Percentiles rank a stretch among this genome's conserved stretches.
Evolutionary conservation across 495 filamentous ascomycete species (phyloP).

Genomic region (Margaritispora aquatica): DNA sequence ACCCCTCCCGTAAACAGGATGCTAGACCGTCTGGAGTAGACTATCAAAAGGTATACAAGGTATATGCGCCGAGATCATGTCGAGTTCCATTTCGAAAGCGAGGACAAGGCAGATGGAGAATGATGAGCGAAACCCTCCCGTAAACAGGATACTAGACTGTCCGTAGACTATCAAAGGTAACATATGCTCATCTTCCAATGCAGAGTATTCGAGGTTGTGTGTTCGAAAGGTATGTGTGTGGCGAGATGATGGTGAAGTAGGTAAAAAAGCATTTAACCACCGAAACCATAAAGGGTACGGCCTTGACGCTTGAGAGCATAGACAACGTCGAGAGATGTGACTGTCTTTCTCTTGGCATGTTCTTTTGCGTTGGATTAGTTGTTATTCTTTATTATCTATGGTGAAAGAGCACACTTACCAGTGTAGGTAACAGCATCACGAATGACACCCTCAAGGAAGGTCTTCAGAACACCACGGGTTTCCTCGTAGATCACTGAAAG

Average conservation of each 20-base stretch:
- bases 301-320: slow-evolving; percentile 94
- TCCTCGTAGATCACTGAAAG: slow-evolving; percentile 94
- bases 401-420: neutral
- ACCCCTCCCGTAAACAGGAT: slow-evolving; percentile 29
- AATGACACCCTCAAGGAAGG: slow-evolving; percentile 99
- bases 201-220: slow-evolving; percentile 8
- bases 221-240: slow-evolving; percentile 13
- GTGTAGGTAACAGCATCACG: slow-evolving; percentile 94
- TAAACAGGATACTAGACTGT: slow-evolving; percentile 30
- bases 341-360: slow-evolving; percentile 54
- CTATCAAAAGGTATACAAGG: slow-evolving; percentile 25
- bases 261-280: slow-evolving; percentile 59
- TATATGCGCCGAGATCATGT: slow-evolving; percentile 16
- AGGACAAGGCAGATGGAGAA: slow-evolving; percentile 12
- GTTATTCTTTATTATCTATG: neutral
- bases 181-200: slow-evolving; percentile 19
- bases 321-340: slow-evolving; percentile 90
- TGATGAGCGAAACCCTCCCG: slow-evolving; percentile 26
- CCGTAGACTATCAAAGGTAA: slow-evolving; percentile 29
- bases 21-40: slow-evolving; percentile 26
- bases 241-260: slow-evolving; percentile 7
- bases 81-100: slow-evolving; percentile 13
- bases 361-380: slow-evolving; percentile 3
- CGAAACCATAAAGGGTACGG: slow-evolving; percentile 96
- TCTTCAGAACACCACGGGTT: slow-evolving; percentile 99